These are phyloP conservation scores for Quercus gilva DNA, from an alignment of 306 rosid species.

Conservation along the genomic window DNA sequence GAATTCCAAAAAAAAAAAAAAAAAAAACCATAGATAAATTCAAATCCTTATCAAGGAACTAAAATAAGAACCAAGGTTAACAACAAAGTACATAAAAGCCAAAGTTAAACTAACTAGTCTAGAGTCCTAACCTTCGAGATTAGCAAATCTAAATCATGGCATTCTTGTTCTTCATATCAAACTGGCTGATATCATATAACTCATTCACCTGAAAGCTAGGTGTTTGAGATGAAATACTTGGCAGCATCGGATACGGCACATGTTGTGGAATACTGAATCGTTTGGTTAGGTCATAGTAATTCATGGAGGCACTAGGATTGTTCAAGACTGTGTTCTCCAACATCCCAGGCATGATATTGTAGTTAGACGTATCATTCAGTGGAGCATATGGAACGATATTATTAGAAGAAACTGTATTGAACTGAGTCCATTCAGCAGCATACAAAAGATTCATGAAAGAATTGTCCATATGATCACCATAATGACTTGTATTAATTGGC, in stretches of 20 bases:
- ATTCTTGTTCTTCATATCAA: constrained; percentile 2
- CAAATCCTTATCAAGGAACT: not conserved
- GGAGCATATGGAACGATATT: not conserved
- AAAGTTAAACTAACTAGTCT: not conserved
- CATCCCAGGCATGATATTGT: not conserved
- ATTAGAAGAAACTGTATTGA: not conserved
- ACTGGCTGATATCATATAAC: not conserved
- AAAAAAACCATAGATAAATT: not conserved
- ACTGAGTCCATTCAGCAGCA: not conserved
- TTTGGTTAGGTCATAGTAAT: not conserved
- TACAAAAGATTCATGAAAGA: not conserved
- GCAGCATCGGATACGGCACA: not conserved
- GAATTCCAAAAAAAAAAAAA: not conserved
- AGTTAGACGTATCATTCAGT: not conserved
- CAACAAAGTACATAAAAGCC: not conserved
- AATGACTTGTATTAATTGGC: not conserved
- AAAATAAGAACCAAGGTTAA: not conserved
- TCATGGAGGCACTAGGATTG: not conserved
- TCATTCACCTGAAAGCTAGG: not conserved
- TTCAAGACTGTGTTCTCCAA: not conserved
- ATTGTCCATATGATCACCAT: not conserved
- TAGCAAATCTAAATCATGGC: not conserved
- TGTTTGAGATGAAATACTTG: not conserved
- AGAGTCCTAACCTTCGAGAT: not conserved
- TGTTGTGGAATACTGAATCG: not conserved